A percentile compares a stretch with the other conserved stretches of the same genome.
Conservation (phyloP, 1,139 yeast species). For the Debaryomyces psychrophilus region DNA sequence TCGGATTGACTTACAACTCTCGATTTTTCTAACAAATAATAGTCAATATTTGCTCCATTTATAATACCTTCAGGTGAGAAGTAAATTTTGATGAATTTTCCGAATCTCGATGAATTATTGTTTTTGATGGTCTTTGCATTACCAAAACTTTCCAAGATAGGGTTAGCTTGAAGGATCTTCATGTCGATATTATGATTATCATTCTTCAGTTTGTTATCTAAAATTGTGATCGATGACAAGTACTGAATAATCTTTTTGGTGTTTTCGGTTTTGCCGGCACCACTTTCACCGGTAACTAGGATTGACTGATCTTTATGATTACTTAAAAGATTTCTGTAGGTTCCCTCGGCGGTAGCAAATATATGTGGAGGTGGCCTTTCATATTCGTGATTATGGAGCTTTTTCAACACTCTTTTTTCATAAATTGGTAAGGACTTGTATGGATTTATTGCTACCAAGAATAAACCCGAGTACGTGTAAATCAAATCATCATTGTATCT, state of each 20-base stretch:
- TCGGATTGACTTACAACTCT: conserved; percentile 82
- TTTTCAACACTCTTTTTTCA: conserved; percentile 56
- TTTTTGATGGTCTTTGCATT: conserved; percentile 95
- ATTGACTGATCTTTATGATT: conserved; percentile 84
- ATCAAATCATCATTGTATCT: conserved; percentile 80
- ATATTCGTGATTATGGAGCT: conserved; percentile 53
- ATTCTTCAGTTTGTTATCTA: conserved; percentile 15
- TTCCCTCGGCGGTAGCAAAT: conserved; percentile 87
- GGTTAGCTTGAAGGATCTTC: conserved; percentile 91
- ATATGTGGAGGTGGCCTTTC: conserved; percentile 78
- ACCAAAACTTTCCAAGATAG: conserved; percentile 94
- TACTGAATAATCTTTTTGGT: conserved; percentile 96
- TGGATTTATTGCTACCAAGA: conserved; percentile 94
- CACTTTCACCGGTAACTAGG: conserved; percentile 96
- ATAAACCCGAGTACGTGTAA: conserved; percentile 79
- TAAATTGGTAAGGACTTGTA: conserved; percentile 80
- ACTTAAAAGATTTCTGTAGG: conserved; percentile 73
- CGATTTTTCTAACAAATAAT: conserved; percentile 92
- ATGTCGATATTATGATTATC: conserved; percentile 58
- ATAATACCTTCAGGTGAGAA: conserved; percentile 68
- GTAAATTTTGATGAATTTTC: conserved; percentile 90
- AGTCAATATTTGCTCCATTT: conserved; percentile 89
- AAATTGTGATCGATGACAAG: conserved; percentile 70
- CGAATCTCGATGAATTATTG: conserved; percentile 94
- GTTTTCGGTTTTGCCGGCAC: conserved; percentile 97